phyloP scores from a whole-genome alignment of 2,329 filamentous ascomycete species.

The Exophiala dermatitidis region DNA sequence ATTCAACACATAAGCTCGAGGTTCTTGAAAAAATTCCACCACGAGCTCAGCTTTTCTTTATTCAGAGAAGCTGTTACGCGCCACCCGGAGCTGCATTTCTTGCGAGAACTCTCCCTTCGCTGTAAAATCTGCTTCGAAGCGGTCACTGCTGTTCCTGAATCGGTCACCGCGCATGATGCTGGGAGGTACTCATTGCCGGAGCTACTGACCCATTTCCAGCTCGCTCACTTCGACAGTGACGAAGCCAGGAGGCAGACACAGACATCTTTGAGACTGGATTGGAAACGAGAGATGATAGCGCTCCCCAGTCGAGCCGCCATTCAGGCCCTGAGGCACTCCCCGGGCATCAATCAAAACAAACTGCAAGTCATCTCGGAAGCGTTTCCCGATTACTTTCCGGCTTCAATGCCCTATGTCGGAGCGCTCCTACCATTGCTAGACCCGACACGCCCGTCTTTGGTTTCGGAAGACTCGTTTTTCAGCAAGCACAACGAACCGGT shows the following conservation, averaged over 20 bases:
- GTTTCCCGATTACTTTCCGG: conserved; percentile 41
- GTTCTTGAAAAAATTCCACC: conserved; percentile 52
- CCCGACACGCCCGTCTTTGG: too few relatives aligned
- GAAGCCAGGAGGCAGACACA: conserved; percentile 8
- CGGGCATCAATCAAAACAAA: conserved; percentile 53
- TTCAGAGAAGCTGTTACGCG: conserved; percentile 55
- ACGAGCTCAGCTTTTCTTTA: conserved; percentile 51
- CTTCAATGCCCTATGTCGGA: conserved; percentile 22
- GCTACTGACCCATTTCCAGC: conserved; percentile 35
- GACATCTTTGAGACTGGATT: conserved; percentile 39
- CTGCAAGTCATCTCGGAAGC: conserved; percentile 46
- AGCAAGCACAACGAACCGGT: background rate
- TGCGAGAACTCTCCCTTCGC: conserved; percentile 49
- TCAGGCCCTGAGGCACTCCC: conserved; percentile 39
- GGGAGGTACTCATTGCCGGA: conserved; percentile 25
- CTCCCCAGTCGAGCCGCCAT: conserved; percentile 49
- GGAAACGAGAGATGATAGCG: conserved; percentile 56
- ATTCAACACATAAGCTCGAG: conserved; percentile 56
- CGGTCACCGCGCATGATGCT: background rate
- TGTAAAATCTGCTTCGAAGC: conserved; percentile 47
- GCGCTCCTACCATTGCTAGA: background rate
- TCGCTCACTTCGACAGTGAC: conserved; percentile 32
- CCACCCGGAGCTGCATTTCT: conserved; percentile 50
- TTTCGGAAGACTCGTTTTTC: too few relatives aligned
- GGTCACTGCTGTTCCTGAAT: background rate